Conservation (phyloP, 2,329 filamentous ascomycete species). For the Penicillium rolfsii region DNA sequence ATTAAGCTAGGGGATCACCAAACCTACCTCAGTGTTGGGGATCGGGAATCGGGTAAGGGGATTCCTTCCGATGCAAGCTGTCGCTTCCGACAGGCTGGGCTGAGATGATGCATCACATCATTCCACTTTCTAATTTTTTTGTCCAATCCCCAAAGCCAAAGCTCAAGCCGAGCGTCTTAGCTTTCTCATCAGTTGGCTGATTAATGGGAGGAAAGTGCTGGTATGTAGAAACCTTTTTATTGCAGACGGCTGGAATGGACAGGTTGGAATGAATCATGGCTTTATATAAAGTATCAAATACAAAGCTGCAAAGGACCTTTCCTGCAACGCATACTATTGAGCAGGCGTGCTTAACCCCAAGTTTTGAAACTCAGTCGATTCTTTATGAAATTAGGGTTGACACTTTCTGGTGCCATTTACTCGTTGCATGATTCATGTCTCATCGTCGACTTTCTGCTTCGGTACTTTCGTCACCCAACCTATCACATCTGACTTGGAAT, state of each 20-base stretch:
- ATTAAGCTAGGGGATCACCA: conserved; percentile 19
- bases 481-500: conserved; percentile 26
- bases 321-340: not conserved
- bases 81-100: conserved; percentile 21
- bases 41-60: conserved; percentile 21
- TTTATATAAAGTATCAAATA: not conserved
- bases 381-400: conserved; percentile 2
- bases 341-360: conserved; percentile 9
- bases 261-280: not conserved
- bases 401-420: not conserved
- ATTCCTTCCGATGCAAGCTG: conserved; percentile 28
- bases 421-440: conserved; percentile 7
- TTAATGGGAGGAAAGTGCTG: conserved; percentile 10
- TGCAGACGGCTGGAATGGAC: conserved; percentile 13
- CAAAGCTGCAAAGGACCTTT: not conserved
- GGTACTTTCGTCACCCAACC: not conserved
- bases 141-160: conserved; percentile 8
- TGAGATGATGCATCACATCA: conserved; percentile 26
- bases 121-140: conserved; percentile 12
- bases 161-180: conserved; percentile 8
- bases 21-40: conserved; percentile 11
- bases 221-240: conserved; percentile 27
- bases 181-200: conserved; percentile 2
- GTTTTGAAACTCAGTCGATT: conserved; percentile 4
- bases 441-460: conserved; percentile 14